Conservation (phyloP, 805 yeast genomes). For the Zygosaccharomyces gambellarensis region DNA sequence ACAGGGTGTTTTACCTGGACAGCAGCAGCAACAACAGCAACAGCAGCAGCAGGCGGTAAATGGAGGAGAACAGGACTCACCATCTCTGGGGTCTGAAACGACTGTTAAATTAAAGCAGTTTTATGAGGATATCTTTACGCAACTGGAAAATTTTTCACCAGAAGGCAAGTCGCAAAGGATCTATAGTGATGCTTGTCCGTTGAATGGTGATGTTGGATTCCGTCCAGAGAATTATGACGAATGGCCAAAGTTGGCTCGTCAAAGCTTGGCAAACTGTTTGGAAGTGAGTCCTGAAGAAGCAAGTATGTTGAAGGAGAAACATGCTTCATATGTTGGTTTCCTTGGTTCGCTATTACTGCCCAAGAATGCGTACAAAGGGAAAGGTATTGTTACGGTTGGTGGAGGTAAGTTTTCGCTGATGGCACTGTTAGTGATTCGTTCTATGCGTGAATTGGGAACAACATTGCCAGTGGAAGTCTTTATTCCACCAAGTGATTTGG, state of each 20-base stretch:
- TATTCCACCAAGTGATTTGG: conserved; percentile 60
- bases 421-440: conserved; percentile 58
- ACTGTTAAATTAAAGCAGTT: conserved; percentile 18
- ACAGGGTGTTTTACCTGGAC: background rate
- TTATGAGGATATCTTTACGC: conserved; percentile 25
- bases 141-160: conserved; percentile 23
- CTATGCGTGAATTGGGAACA: conserved; percentile 52
- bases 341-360: conserved; percentile 18
- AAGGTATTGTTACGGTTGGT: conserved; percentile 57
- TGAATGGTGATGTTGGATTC: conserved; percentile 24
- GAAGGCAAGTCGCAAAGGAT: conserved; percentile 21
- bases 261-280: conserved; percentile 24
- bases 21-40: background rate
- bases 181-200: conserved; percentile 17
- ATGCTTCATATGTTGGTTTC: conserved; percentile 18
- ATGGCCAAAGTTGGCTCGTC: conserved; percentile 20
- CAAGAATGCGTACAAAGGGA: conserved; percentile 36
- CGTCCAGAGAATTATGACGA: conserved; percentile 21
- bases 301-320: conserved; percentile 17
- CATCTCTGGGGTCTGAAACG: background rate
- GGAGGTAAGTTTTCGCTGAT: conserved; percentile 77
- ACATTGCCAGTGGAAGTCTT: conserved; percentile 73
- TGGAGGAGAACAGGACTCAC: background rate
- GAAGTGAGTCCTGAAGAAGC: conserved; percentile 18
- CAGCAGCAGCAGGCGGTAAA: background rate